Base-by-base conservation (phyloP, 495 filamentous ascomycete genomes). In the Oidiodendron maius region DNA sequence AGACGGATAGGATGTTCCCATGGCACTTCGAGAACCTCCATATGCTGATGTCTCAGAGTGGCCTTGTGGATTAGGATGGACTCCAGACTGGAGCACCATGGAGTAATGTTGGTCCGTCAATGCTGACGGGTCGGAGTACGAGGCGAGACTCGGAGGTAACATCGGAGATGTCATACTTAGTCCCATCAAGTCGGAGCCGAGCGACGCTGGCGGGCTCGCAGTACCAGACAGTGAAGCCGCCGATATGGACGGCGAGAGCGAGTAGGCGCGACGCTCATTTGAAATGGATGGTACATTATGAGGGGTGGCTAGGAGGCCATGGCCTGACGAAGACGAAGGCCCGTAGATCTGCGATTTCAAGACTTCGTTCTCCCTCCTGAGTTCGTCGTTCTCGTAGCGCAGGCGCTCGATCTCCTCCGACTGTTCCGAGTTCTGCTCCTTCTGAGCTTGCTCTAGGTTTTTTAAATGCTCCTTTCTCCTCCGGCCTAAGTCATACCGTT, bases 401-500 rank as follows among this genome's bases (percentile, higher is more conserved):
- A 67, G 51, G 12, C 59, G 59, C 26, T 66, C 63, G 30, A 67
- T 60, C 48, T 67, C 63, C 36, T 65, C 63, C 13, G 63, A 54
- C 43, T 65, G 64, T 26, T 58, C 58, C 20, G 51, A 50, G 20
- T 46, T 63, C 46, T 65, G 64, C 34, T 62, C 64, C 42, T 59
- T 58, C 32, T 65, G 61, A 17, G 62, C 56, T 28, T 61, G 56
- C 44, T 67, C 64, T 3, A 67, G 54, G 17, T 61, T 63, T 52
- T 65, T 65, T 15, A 67, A 46, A 50, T 67, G 64, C 43, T 67
- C 64, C 50, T 67, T 67, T 37, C 64, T 54, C 24, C 64, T 48
- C 36, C 61, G 63, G 18, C 64, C 64, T 67, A 26, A 22, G 25
- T 11, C 17, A 12, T 2, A 41, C 32, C 20, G 32, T 53, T 42